Evolutionary conservation across 2,329 filamentous ascomycete genomes (phyloP).

Genomic region (Aspergillus sp.): DNA sequence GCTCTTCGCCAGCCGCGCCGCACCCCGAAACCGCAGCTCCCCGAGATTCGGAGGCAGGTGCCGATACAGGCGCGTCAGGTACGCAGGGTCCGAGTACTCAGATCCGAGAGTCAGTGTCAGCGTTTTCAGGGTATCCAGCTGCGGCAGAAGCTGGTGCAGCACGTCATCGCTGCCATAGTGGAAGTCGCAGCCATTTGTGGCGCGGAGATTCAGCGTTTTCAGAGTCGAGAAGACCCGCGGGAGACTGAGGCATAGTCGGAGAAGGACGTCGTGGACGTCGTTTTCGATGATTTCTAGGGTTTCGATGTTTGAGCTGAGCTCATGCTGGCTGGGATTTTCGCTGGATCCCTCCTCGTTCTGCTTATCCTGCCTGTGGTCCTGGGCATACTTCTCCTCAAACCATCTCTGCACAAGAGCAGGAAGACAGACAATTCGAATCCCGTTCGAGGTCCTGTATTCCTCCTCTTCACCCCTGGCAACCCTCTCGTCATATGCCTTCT

Average conservation of each 20-base stretch:
- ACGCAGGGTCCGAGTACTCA: constrained; percentile 9
- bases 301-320: neutral
- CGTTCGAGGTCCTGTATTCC: neutral
- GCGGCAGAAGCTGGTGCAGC: constrained; percentile 8
- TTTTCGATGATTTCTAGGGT: constrained; percentile 20
- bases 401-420: constrained; percentile 7
- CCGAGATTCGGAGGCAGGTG: constrained; percentile 14
- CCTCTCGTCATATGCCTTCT: constrained; percentile 4
- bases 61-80: constrained; percentile 11
- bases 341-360: neutral
- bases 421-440: constrained; percentile 1
- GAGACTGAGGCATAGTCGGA: constrained; percentile 11
- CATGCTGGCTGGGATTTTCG: constrained; percentile 5
- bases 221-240: constrained; percentile 11
- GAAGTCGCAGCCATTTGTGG: constrained; percentile 14
- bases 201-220: constrained; percentile 11
- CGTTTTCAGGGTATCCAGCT: constrained; percentile 8
- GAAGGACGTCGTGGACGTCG: constrained; percentile 15
- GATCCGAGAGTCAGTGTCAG: constrained; percentile 15
- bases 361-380: neutral
- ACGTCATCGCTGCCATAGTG: constrained; percentile 5
- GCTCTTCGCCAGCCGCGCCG: constrained; percentile 11
- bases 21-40: constrained; percentile 17
- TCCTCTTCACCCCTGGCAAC: constrained; percentile 12
- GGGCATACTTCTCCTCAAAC: constrained; percentile 8